phyloP scores from a whole-genome alignment of 2,329 filamentous ascomycete species.

The Cercospora zeae-maydis region DNA sequence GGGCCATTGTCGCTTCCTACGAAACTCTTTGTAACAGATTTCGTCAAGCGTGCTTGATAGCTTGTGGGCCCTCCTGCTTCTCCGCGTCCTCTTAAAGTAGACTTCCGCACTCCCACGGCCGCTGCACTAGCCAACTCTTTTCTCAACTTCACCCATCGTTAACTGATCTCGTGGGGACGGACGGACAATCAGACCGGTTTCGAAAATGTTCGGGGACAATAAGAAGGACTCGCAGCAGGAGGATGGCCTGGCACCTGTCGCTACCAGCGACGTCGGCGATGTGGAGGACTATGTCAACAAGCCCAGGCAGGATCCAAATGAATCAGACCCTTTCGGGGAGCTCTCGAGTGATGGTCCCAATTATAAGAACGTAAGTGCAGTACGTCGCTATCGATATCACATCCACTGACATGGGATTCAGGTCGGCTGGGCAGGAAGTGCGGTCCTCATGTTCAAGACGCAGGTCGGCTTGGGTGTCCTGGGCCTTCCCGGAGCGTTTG shows the following conservation, averaged over 20 bases:
- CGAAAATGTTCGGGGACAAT: conserved; percentile 12
- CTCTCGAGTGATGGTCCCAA: conserved; percentile 20
- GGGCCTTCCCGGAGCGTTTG: conserved; percentile 43
- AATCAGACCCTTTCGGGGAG: conserved; percentile 23
- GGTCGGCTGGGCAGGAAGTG: conserved; percentile 43
- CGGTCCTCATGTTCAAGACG: conserved; percentile 46
- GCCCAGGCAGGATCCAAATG: not conserved
- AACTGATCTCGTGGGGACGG: not conserved
- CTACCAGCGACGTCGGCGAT: conserved; percentile 18
- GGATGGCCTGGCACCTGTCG: conserved; percentile 17
- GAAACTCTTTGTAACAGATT: conserved; percentile 11
- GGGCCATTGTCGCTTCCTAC: not conserved
- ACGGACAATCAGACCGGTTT: too few relatives aligned
- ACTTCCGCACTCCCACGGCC: not conserved
- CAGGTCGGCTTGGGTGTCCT: conserved; percentile 49
- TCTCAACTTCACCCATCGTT: not conserved
- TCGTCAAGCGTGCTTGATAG: not conserved
- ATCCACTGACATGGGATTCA: not conserved
- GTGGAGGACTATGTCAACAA: conserved; percentile 13
- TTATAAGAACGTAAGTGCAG: conserved; percentile 27
- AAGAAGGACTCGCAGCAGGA: conserved; percentile 2
- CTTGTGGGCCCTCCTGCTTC: not conserved
- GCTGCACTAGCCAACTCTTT: conserved; percentile 8
- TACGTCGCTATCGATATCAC: not conserved
- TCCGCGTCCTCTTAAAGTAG: conserved; percentile 3